Evolutionary conservation across 306 rosid genomes (phyloP).

Genomic region (Cucumis melo): DNA sequence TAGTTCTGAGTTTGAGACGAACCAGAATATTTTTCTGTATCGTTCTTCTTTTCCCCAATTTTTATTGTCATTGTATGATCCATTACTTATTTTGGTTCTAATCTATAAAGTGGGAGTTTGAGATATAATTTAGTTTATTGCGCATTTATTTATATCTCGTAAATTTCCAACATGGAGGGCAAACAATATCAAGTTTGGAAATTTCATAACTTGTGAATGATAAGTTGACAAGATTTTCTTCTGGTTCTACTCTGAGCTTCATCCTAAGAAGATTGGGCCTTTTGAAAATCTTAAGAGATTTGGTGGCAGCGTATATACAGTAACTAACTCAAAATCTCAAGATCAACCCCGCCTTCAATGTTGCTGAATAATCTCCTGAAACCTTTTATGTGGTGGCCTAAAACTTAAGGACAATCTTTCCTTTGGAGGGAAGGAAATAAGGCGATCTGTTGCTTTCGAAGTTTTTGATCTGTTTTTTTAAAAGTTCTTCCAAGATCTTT

Average conservation of each 20-base stretch:
- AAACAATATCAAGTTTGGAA: neutral
- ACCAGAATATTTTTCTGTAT: no score
- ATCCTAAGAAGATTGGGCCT: neutral
- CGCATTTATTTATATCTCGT: no score
- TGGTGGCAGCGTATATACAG: neutral
- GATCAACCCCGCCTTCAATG: neutral
- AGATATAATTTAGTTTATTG: no score
- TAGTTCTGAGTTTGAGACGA: no score
- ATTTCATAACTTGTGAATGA: neutral
- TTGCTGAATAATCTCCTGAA: neutral
- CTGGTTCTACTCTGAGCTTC: neutral
- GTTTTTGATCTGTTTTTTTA: neutral
- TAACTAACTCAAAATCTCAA: neutral
- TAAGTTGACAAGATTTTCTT: neutral
- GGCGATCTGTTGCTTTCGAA: neutral
- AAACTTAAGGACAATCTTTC: neutral
- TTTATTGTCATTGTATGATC: no score
- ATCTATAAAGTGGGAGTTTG: no score
- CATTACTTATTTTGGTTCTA: no score
- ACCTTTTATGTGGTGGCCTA: neutral
- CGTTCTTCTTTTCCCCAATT: no score
- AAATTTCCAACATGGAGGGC: no score
- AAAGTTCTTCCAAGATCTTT: neutral
- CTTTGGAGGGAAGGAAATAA: neutral
- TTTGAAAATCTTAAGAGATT: neutral